These are phyloP conservation scores for Leptographium procerum DNA, from an alignment of 2,329 filamentous ascomycete species.

Conservation along the genomic window DNA sequence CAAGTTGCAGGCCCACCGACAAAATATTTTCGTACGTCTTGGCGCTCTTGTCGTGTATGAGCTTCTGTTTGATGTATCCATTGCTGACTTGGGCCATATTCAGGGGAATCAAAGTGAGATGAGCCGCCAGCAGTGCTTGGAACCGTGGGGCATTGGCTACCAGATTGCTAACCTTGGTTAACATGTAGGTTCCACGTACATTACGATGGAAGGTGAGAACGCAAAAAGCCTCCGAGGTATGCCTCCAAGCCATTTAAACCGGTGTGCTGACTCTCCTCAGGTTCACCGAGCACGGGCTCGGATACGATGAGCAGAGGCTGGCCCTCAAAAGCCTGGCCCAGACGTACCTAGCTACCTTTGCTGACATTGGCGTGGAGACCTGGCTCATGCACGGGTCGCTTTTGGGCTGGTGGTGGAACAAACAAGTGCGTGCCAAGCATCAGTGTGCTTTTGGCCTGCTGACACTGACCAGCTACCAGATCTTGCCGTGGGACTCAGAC, in stretches of 20 bases:
- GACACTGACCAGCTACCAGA: slow-evolving; percentile 1
- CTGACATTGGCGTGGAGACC: slow-evolving; percentile 56
- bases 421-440: slow-evolving; percentile 22
- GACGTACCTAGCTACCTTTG: slow-evolving; percentile 60
- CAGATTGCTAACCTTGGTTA: neutral
- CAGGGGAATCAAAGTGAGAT: slow-evolving; percentile 14
- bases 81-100: neutral
- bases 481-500: slow-evolving; percentile 66
- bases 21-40: slow-evolving; percentile 26
- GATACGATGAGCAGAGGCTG: slow-evolving; percentile 45
- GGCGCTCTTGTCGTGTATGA: neutral
- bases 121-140: neutral
- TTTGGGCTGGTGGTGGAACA: slow-evolving; percentile 80
- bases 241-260: slow-evolving; percentile 4
- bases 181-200: slow-evolving; percentile 2
- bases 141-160: neutral
- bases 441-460: neutral
- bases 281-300: slow-evolving; percentile 28
- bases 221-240: too few relatives aligned
- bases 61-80: too few relatives aligned
- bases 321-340: slow-evolving; percentile 56
- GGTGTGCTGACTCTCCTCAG: slow-evolving; percentile 9
- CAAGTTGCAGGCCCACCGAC: slow-evolving; percentile 10
- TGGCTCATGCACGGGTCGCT: slow-evolving; percentile 82
- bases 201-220: slow-evolving; percentile 7